These are phyloP conservation scores for Aureobasidium leucospermi DNA, from an alignment of 2,329 filamentous ascomycete species.

Conservation along the genomic window DNA sequence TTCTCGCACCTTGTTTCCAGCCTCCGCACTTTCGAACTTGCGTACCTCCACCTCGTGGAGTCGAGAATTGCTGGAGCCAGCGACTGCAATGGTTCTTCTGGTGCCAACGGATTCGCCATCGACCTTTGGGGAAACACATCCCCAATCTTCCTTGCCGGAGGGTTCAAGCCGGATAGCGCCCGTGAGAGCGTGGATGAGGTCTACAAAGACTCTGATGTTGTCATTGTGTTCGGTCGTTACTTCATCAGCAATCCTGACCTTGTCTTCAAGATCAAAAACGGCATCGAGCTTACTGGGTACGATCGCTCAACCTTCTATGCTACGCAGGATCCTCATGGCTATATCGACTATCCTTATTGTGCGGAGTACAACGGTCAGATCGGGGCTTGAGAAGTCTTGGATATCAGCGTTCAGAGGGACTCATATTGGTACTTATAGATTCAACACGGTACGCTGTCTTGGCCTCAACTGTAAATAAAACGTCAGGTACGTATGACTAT, in stretches of 20 bases:
- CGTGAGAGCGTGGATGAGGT: conserved; percentile 31
- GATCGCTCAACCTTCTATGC: conserved; percentile 41
- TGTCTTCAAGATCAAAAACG: conserved; percentile 38
- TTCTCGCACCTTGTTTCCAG: conserved; percentile 51
- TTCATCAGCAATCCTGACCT: conserved; percentile 46
- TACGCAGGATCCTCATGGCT: conserved; percentile 3
- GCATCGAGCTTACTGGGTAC: conserved; percentile 37
- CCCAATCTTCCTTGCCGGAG: conserved; percentile 43
- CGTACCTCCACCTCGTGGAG: conserved; percentile 58
- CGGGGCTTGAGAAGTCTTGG: too few species aligned
- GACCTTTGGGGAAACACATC: conserved; percentile 37
- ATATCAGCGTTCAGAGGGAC: too few species aligned
- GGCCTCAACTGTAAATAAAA: too few species aligned
- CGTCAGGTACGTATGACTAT: too few species aligned
- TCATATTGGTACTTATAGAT: too few species aligned
- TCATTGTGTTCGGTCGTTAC: conserved; percentile 42
- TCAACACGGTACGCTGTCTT: too few species aligned
- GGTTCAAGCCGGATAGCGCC: conserved; percentile 34
- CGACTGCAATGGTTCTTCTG: conserved; percentile 33
- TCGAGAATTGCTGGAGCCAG: conserved; percentile 41
- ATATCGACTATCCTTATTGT: too few species aligned
- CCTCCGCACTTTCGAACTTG: conserved; percentile 46
- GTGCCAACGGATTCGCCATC: conserved; percentile 39
- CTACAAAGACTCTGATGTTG: conserved; percentile 37
- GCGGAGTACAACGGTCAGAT: too few species aligned